Evolutionary conservation across 1,284 basidiomycete species (phyloP).

Genomic region (Apiotrichum sp.): DNA sequence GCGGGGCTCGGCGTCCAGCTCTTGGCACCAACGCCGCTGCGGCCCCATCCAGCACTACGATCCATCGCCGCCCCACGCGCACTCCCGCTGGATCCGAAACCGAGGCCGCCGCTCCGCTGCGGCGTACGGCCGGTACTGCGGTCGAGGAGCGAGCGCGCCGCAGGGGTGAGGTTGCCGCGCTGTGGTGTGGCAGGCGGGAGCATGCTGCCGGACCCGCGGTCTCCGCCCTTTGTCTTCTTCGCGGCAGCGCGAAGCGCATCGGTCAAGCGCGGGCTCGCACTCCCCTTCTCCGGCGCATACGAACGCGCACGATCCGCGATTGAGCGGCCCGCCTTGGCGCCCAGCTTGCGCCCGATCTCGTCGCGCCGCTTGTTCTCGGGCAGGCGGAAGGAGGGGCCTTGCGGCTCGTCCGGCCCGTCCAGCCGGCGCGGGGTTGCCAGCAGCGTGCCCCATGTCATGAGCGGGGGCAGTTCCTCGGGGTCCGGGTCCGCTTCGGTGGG

Average conservation of each 20-base stretch:
- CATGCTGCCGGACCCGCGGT: constrained; percentile 51
- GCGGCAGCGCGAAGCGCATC: constrained; percentile 35
- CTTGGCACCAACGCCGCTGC: constrained; percentile 1
- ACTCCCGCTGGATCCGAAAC: constrained; percentile 52
- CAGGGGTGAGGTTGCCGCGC: constrained; percentile 67
- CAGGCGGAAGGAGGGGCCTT: constrained; percentile 61
- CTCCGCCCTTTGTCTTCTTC: constrained; percentile 30
- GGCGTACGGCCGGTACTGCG: constrained; percentile 50
- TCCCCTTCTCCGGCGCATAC: constrained; percentile 51
- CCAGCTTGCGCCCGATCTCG: constrained; percentile 67
- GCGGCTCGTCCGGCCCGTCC: constrained; percentile 54
- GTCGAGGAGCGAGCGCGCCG: constrained; percentile 66
- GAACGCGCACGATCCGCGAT: constrained; percentile 43
- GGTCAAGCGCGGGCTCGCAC: constrained; percentile 41
- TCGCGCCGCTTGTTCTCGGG: constrained; percentile 66
- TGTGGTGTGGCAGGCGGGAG: constrained; percentile 64
- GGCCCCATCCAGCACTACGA: constrained; percentile 57
- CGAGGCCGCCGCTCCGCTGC: constrained; percentile 43
- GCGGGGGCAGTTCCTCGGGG: constrained; percentile 71
- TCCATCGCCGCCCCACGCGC: constrained; percentile 66
- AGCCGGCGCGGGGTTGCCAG: constrained; percentile 66
- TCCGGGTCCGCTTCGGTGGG: constrained; percentile 48
- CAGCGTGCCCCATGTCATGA: constrained; percentile 90
- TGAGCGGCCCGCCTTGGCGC: constrained; percentile 50
- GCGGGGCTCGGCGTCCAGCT: constrained; percentile 14